These are phyloP conservation scores for Medicago arabica DNA, from an alignment of 306 rosid genomes.

Conservation along the genomic window DNA sequence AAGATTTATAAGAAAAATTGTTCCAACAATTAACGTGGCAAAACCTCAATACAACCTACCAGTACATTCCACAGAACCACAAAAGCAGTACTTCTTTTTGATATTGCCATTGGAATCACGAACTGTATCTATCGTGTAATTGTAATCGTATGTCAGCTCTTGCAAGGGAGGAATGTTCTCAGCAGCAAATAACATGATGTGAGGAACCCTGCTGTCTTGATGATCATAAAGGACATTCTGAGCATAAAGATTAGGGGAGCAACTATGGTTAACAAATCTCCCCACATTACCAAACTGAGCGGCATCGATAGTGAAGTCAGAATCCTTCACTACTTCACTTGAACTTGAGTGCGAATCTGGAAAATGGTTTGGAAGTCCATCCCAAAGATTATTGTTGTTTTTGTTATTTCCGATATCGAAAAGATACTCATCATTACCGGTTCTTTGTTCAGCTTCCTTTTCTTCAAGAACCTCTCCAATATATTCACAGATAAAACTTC, in stretches of 20 bases:
- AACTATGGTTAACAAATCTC: conserved; percentile 89
- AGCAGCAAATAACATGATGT: conserved; percentile 86
- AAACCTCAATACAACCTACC: conserved; percentile 82
- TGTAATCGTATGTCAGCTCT: conserved; percentile 85
- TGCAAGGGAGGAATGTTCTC: conserved; percentile 95
- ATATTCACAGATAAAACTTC: conserved; percentile 91
- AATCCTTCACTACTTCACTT: conserved; percentile 55
- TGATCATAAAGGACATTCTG: conserved; percentile 88
- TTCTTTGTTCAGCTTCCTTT: conserved; percentile 83
- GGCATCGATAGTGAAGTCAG: conserved; percentile 85
- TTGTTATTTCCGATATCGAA: conserved; percentile 83
- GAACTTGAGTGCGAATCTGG: conserved; percentile 62
- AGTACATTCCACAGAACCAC: conserved; percentile 79
- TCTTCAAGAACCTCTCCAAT: conserved; percentile 92
- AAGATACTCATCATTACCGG: conserved; percentile 87
- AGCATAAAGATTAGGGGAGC: conserved; percentile 94
- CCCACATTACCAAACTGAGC: conserved; percentile 82
- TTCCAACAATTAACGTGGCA: conserved; percentile 3
- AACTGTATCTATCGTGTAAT: conserved; percentile 73
- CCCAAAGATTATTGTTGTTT: conserved; percentile 66
- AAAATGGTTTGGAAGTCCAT: conserved; percentile 66
- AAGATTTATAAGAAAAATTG: conserved; percentile 3
- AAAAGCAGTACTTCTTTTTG: conserved; percentile 76
- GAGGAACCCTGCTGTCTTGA: conserved; percentile 86
- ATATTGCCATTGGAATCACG: conserved; percentile 75